Conservation (phyloP, 768 basidiomycete genomes). For the Rhodosporidiobolus odoratus region DNA sequence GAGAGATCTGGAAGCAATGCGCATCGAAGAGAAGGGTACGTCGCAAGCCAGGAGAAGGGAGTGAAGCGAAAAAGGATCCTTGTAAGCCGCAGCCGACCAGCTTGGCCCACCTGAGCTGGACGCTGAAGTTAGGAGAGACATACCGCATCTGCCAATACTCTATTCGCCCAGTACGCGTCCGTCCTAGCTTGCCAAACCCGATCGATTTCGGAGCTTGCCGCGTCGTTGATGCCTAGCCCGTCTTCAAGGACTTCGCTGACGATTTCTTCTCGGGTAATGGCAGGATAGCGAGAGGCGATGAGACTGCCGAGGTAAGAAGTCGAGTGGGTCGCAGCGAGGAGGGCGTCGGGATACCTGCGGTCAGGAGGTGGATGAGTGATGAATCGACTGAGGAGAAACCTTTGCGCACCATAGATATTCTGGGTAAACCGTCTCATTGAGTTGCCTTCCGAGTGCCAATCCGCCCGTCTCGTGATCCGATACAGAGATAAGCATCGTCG, state of each 20-base stretch:
- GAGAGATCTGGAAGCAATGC: constrained; percentile 30
- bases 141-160: constrained; percentile 35
- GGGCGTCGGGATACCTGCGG: constrained; percentile 40
- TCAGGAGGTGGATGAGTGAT: neutral
- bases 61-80: neutral
- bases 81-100: no score
- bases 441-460: constrained; percentile 39
- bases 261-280: constrained; percentile 29
- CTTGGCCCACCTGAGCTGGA: neutral
- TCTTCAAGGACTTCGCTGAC: constrained; percentile 29
- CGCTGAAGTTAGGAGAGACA: neutral
- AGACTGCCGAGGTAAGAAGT: constrained; percentile 31
- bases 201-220: constrained; percentile 32
- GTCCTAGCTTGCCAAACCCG: constrained; percentile 4
- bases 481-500: constrained; percentile 41
- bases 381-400: neutral
- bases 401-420: constrained; percentile 33
- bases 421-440: constrained; percentile 36
- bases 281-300: constrained; percentile 17
- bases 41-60: neutral
- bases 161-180: constrained; percentile 27
- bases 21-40: neutral
- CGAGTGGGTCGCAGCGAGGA: constrained; percentile 40
- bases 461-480: constrained; percentile 44
- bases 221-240: constrained; percentile 40